phyloP scores from a whole-genome alignment of 208 protist species.

The Pavlovales sp. region DNA sequence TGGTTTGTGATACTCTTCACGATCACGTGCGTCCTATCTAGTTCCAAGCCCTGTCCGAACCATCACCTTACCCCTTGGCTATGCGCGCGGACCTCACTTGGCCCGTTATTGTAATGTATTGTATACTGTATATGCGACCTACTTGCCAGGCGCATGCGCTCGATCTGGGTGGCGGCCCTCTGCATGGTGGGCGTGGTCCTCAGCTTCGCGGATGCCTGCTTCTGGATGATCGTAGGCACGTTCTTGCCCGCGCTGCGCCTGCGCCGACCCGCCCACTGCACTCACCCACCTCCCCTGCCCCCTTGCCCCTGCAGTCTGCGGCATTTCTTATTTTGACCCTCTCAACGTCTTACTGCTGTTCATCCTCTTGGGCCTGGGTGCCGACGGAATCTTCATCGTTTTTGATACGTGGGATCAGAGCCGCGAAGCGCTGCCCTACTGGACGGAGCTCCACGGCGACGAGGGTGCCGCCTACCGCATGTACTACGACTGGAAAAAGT shows the following conservation, averaged over 20 bases:
- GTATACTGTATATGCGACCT: no score
- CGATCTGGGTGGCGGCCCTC: background rate
- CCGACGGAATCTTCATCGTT: background rate
- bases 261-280: no score
- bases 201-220: background rate
- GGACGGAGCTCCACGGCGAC: background rate
- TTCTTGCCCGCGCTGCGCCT: background rate
- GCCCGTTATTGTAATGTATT: no score
- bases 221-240: background rate
- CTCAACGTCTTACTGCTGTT: background rate
- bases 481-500: no score
- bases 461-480: background rate
- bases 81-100: no score
- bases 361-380: background rate
- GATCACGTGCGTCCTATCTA: no score
- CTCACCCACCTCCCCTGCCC: no score
- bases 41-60: no score
- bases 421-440: background rate
- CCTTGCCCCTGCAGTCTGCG: no score
- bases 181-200: background rate
- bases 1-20: background rate
- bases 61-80: no score
- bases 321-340: no score
- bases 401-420: background rate
- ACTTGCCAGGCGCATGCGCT: background rate